Conservation (phyloP, 805 yeast species). For the Wickerhamomyces ciferrii region DNA sequence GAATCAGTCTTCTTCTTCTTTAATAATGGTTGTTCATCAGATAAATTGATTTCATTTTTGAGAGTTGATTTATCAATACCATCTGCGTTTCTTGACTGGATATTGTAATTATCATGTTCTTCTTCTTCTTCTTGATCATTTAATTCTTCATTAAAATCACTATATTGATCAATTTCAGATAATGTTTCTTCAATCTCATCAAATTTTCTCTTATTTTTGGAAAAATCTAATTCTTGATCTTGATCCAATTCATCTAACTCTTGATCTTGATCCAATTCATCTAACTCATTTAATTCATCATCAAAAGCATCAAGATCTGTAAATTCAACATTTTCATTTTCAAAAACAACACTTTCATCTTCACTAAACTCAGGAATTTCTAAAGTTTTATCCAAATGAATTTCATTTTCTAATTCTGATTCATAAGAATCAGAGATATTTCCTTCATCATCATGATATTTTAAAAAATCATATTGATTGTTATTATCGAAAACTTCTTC, state of each 20-base stretch:
- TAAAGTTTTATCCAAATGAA: neutral
- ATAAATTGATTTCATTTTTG: too few relatives aligned
- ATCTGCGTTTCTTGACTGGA: too few relatives aligned
- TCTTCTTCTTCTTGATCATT: too few relatives aligned
- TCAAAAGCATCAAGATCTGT: neutral
- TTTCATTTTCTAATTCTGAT: neutral
- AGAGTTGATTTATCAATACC: too few relatives aligned
- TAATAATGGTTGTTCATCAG: neutral
- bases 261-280: neutral
- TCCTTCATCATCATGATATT: neutral
- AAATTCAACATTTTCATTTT: neutral
- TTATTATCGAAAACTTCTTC: neutral
- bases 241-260: neutral
- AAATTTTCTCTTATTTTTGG: neutral
- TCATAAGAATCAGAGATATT: neutral
- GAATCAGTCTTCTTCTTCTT: neutral
- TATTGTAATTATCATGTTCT: too few relatives aligned
- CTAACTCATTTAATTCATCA: neutral
- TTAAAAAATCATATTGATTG: neutral
- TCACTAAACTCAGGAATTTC: neutral
- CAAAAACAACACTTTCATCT: neutral
- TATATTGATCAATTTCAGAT: too few relatives aligned
- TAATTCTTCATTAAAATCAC: too few relatives aligned
- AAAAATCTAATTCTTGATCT: too few relatives aligned
- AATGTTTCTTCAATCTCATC: neutral